These are phyloP conservation scores for Mycotypha africana DNA, from an alignment of 371 early-diverging fungal genomes.

Conservation along the genomic window DNA sequence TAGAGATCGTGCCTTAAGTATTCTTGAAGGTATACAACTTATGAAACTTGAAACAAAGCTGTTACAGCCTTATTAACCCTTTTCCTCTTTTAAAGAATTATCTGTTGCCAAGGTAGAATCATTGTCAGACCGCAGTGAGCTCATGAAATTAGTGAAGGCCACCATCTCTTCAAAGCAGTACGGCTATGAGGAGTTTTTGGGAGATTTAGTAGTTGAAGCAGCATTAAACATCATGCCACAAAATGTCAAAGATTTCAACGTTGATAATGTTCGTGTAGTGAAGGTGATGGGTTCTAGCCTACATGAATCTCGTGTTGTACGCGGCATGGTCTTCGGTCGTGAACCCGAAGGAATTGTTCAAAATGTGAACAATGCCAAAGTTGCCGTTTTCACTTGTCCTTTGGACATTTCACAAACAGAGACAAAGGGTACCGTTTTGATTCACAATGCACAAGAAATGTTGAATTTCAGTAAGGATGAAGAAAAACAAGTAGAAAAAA, in stretches of 20 bases:
- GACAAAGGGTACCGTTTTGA: conserved; percentile 98
- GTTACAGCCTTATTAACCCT: neutral
- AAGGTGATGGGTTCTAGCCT: conserved; percentile 95
- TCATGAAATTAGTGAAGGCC: conserved; percentile 69
- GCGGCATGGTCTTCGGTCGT: conserved; percentile 98
- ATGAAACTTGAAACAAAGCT: no score
- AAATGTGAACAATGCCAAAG: conserved; percentile 78
- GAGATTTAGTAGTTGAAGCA: conserved; percentile 83
- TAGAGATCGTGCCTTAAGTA: conserved; percentile 73
- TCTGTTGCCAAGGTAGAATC: conserved; percentile 60
- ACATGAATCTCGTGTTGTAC: conserved; percentile 88
- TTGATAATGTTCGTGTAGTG: conserved; percentile 94
- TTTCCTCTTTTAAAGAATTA: conserved; percentile 45
- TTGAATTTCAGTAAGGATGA: conserved; percentile 95
- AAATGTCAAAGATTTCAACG: conserved; percentile 82
- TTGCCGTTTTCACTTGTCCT: conserved; percentile 96
- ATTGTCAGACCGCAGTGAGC: conserved; percentile 48
- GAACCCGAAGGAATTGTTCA: conserved; percentile 83
- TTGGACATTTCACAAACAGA: conserved; percentile 96
- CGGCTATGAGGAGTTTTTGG: conserved; percentile 88
- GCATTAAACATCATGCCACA: conserved; percentile 89
- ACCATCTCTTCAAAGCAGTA: conserved; percentile 91
- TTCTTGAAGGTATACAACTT: conserved; percentile 65
- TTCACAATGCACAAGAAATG: conserved; percentile 97
- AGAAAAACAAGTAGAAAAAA: conserved; percentile 72